A percentile compares a stretch with the other conserved stretches of the same genome.
Conservation (phyloP, 192 early-diverging fungal species). For the Entomortierella parvispora region DNA sequence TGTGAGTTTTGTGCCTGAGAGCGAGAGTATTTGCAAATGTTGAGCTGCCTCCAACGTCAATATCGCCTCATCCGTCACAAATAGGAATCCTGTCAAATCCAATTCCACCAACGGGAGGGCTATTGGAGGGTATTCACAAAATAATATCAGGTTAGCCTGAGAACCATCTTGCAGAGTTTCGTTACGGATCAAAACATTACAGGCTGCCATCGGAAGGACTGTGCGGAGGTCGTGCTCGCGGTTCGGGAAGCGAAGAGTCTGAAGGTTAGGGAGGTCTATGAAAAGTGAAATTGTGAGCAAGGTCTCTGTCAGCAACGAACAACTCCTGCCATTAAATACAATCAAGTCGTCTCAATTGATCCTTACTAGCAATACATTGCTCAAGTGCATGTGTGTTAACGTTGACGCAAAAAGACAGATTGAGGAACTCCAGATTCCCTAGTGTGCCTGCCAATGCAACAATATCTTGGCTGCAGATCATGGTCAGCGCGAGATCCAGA, state of each 20-base stretch:
- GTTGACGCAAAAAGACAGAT: constrained; percentile 14
- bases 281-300: not conserved
- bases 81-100: constrained; percentile 56
- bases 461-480: constrained; percentile 13
- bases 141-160: not conserved
- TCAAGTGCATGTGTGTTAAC: constrained; percentile 11
- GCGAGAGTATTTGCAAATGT: constrained; percentile 51
- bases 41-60: constrained; percentile 42
- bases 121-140: constrained; percentile 29
- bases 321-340: not conserved
- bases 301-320: not conserved
- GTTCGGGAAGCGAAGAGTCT: constrained; percentile 58
- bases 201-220: constrained; percentile 36
- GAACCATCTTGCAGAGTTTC: not conserved
- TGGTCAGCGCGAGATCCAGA: constrained; percentile 27
- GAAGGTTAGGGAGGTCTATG: constrained; percentile 40
- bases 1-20: constrained; percentile 60
- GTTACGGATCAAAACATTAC: not conserved
- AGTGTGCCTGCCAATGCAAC: constrained; percentile 3
- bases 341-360: not conserved
- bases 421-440: constrained; percentile 7
- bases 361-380: constrained; percentile 13
- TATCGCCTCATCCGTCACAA: constrained; percentile 56
- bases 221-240: constrained; percentile 59
- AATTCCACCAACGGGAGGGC: constrained; percentile 56